A percentile compares a stretch with the other conserved stretches of the same genome.
Evolutionary conservation across 2,329 filamentous ascomycete genomes (phyloP).

Genomic region (Hyphodiscus sp.): DNA sequence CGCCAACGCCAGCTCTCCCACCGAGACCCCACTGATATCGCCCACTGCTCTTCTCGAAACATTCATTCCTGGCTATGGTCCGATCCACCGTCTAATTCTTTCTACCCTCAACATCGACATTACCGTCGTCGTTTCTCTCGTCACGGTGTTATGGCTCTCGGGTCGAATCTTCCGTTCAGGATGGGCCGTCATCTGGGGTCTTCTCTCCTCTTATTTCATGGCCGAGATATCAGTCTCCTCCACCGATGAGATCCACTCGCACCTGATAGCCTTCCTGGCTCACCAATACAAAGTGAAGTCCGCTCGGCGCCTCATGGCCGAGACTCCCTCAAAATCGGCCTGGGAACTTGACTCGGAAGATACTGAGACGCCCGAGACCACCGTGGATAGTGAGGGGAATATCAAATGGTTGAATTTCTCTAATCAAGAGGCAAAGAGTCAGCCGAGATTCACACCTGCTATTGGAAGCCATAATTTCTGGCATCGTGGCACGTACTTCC

Average conservation of each 20-base stretch:
- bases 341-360: constrained; percentile 43
- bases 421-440: constrained; percentile 46
- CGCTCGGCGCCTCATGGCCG: constrained; percentile 47
- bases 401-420: constrained; percentile 51
- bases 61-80: constrained; percentile 29
- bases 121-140: constrained; percentile 25
- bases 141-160: constrained; percentile 33
- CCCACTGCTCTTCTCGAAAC: constrained; percentile 26
- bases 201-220: constrained; percentile 42
- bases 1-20: constrained; percentile 7
- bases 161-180: constrained; percentile 35
- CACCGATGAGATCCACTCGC: constrained; percentile 50
- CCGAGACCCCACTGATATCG: constrained; percentile 9
- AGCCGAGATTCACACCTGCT: constrained; percentile 48
- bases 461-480: constrained; percentile 48
- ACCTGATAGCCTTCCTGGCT: constrained; percentile 53
- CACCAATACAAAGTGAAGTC: constrained; percentile 44
- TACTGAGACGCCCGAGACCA: constrained; percentile 39
- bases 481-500: constrained; percentile 46
- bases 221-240: constrained; percentile 47
- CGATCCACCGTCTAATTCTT: constrained; percentile 26
- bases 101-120: constrained; percentile 26
- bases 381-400: constrained; percentile 32
- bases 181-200: constrained; percentile 29
- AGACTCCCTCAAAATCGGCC: constrained; percentile 47